Evolutionary conservation across 306 rosid species (phyloP).

Genomic region (Glycine tomentella): DNA sequence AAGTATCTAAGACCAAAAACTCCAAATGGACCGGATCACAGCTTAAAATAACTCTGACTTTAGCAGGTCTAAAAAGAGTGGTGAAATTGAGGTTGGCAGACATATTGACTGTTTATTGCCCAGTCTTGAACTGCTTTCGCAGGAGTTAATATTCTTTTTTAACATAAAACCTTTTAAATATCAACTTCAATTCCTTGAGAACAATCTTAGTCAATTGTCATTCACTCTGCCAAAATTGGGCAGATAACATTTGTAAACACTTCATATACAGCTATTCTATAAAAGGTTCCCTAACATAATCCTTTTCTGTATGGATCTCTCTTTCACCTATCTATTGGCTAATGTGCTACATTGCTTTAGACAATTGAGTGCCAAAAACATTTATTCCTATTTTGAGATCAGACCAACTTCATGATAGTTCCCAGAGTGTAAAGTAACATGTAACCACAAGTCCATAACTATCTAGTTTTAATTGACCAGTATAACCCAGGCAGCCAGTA

Average conservation of each 20-base stretch:
- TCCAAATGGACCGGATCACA: no score
- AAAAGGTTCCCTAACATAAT: slow-evolving; percentile 6
- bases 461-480: slow-evolving; percentile 7
- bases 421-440: neutral
- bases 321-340: slow-evolving; percentile 29
- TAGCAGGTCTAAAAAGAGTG: no score
- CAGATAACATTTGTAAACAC: slow-evolving; percentile 16
- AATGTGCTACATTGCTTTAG: slow-evolving; percentile 6
- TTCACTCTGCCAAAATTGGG: neutral
- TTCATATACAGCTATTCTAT: slow-evolving; percentile 11
- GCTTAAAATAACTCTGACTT: no score
- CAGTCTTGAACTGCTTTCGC: no score
- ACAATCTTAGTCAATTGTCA: no score
- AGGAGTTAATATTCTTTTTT: no score
- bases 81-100: no score
- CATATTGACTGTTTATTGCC: no score
- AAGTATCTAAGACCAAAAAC: no score
- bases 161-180: no score
- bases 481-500: neutral
- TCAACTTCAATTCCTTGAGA: no score
- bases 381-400: neutral
- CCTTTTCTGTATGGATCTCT: neutral
- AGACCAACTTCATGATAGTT: neutral
- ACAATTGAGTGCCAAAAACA: slow-evolving; percentile 16
- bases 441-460: neutral